phyloP scores from a whole-genome alignment of 2,329 filamentous ascomycete species.

The Neofusicoccum sp. region DNA sequence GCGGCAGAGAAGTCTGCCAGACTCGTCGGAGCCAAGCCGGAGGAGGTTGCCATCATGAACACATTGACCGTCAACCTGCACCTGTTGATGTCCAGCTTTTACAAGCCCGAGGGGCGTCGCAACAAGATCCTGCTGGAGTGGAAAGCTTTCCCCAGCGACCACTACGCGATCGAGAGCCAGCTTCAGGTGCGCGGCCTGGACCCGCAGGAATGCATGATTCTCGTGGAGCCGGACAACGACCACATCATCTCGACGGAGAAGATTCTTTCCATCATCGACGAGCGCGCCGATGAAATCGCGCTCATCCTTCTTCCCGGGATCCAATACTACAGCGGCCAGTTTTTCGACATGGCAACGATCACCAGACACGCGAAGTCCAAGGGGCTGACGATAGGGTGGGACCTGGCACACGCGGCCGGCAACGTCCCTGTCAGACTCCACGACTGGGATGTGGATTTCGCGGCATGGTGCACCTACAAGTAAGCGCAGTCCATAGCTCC shows the following conservation, averaged over 20 bases:
- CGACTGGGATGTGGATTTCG: slow-evolving; percentile 21
- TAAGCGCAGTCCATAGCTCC: too few species aligned
- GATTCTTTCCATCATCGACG: slow-evolving; percentile 16
- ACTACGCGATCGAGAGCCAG: slow-evolving; percentile 20
- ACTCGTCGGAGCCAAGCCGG: slow-evolving; percentile 18
- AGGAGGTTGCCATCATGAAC: slow-evolving; percentile 21
- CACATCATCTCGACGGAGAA: slow-evolving; percentile 20
- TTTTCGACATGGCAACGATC: slow-evolving; percentile 20
- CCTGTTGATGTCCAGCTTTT: slow-evolving; percentile 20
- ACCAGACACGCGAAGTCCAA: slow-evolving; percentile 19
- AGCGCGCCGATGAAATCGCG: slow-evolving; percentile 18
- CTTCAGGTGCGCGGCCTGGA: slow-evolving; percentile 18
- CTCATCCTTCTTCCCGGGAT: slow-evolving; percentile 20
- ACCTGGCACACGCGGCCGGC: slow-evolving; percentile 20
- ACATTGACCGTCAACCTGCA: slow-evolving; percentile 19
- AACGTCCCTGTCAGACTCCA: slow-evolving; percentile 20
- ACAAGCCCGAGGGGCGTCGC: slow-evolving; percentile 11
- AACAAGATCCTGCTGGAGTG: slow-evolving; percentile 20
- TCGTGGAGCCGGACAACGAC: slow-evolving; percentile 17
- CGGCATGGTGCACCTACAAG: slow-evolving; percentile 22
- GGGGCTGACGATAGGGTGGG: slow-evolving; percentile 20
- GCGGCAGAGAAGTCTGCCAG: slow-evolving; percentile 7
- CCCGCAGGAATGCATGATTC: slow-evolving; percentile 17
- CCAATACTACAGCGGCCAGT: slow-evolving; percentile 21
- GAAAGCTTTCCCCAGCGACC: slow-evolving; percentile 21